Evolutionary conservation across 495 filamentous ascomycete genomes (phyloP).

Genomic region (Lentithecium fluviatile): DNA sequence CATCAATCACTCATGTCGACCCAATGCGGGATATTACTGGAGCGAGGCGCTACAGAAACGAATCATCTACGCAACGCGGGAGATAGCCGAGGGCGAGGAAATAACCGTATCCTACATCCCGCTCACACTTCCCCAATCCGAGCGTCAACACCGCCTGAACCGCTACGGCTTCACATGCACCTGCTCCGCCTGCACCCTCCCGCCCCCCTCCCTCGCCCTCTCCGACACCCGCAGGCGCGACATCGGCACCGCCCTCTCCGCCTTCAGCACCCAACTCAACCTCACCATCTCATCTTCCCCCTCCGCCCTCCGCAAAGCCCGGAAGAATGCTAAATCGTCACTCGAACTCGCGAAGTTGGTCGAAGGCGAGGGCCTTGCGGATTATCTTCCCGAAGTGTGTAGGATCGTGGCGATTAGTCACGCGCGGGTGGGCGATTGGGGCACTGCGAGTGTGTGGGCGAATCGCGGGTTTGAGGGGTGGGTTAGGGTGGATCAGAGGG

Average conservation of each 20-base stretch:
- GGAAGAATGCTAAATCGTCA: neutral
- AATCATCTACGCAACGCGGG: slow-evolving; percentile 45
- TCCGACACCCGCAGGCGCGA: neutral
- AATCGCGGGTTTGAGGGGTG: neutral
- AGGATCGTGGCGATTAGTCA: neutral
- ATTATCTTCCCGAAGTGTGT: neutral
- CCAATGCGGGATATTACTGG: slow-evolving; percentile 48
- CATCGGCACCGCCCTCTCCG: neutral
- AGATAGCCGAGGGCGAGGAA: slow-evolving; percentile 47
- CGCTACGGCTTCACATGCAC: slow-evolving; percentile 47
- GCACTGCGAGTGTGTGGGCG: neutral
- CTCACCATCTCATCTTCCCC: neutral
- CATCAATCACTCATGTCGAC: slow-evolving; percentile 49
- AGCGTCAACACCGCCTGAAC: slow-evolving; percentile 40
- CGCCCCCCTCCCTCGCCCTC: slow-evolving; percentile 23
- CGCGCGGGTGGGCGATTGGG: neutral
- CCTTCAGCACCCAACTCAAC: neutral
- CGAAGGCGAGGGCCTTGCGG: neutral
- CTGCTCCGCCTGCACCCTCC: slow-evolving; percentile 44
- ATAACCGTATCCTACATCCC: slow-evolving; percentile 46
- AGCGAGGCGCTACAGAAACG: slow-evolving; percentile 40
- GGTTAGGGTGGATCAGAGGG: neutral
- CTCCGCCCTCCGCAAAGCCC: neutral
- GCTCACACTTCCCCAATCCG: slow-evolving; percentile 34
- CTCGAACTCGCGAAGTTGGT: neutral